phyloP scores from a whole-genome alignment of 257 asterid species.

The Solanum arcanum region DNA sequence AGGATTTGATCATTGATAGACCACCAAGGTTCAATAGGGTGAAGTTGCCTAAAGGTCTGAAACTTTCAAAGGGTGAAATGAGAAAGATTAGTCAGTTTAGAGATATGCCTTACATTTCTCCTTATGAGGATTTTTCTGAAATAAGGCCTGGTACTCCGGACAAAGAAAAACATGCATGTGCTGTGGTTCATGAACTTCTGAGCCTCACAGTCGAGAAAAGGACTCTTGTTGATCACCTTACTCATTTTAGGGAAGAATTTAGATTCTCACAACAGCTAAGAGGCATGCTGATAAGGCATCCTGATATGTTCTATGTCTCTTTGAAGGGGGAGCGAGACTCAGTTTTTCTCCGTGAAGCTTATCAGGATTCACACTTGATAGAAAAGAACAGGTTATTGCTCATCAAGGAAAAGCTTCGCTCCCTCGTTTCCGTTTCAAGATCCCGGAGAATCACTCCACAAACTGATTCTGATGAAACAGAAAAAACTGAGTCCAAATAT shows the following conservation, averaged over 20 bases:
- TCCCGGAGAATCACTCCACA: conserved; percentile 25
- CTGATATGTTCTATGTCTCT: conserved; percentile 90
- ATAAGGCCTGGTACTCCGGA: conserved; percentile 57
- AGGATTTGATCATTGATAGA: conserved; percentile 71
- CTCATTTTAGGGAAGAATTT: conserved; percentile 92
- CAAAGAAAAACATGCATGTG: conserved; percentile 87
- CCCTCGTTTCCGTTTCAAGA: conserved; percentile 67
- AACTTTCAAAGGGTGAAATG: conserved; percentile 85
- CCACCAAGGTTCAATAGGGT: conserved; percentile 61
- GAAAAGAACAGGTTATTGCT: conserved; percentile 82
- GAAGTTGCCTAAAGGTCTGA: conserved; percentile 80
- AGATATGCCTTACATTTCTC: conserved; percentile 78
- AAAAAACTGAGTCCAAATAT: conserved; percentile 19
- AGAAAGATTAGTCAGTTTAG: conserved; percentile 66
- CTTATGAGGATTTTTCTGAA: conserved; percentile 75
- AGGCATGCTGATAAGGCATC: conserved; percentile 98
- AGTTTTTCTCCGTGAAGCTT: conserved; percentile 90
- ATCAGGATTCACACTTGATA: conserved; percentile 71
- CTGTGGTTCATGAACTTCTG: conserved; percentile 85
- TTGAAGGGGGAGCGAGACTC: conserved; percentile 94
- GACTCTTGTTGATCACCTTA: conserved; percentile 87
- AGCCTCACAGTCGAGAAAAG: conserved; percentile 93
- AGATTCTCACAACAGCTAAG: conserved; percentile 94
- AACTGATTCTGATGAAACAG: conserved; percentile 23
- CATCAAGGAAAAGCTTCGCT: conserved; percentile 87